Conservation (phyloP, 257 asterid genomes). For the Ilex asprella region DNA sequence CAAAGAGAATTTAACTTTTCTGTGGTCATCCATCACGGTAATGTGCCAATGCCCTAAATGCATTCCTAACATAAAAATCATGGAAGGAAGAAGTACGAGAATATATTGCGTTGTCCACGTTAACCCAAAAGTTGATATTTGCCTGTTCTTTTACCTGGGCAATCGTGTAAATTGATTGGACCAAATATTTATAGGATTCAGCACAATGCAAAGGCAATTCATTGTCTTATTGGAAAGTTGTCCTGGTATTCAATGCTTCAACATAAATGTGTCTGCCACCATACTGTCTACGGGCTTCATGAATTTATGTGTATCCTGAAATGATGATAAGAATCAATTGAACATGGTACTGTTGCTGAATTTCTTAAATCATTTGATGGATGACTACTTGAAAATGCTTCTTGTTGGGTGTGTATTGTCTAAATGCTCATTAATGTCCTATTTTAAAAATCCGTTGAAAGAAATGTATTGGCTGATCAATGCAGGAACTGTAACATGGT, state of each 20-base stretch:
- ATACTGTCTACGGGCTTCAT: too few species aligned
- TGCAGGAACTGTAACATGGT: slow-evolving; percentile 63
- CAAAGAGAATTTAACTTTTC: neutral
- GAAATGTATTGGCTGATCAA: slow-evolving; percentile 2
- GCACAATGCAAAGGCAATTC: too few species aligned
- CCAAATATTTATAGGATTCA: too few species aligned
- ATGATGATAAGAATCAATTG: too few species aligned
- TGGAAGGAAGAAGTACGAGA: neutral
- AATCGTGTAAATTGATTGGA: too few species aligned
- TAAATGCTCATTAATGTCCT: neutral
- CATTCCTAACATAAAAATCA: neutral
- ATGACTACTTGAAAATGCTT: neutral
- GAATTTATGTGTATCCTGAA: too few species aligned
- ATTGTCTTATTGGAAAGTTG: too few species aligned
- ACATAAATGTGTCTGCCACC: too few species aligned
- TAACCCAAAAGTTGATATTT: neutral
- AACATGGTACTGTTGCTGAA: too few species aligned
- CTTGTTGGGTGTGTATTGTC: neutral
- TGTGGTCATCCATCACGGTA: neutral
- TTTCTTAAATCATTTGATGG: too few species aligned
- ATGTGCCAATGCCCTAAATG: neutral
- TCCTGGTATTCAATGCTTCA: too few species aligned
- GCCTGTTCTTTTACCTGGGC: neutral
- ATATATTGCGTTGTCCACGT: neutral
- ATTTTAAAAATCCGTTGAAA: neutral